Percentiles rank a stretch among this genome's conserved stretches.
These are phyloP conservation scores for Scheffersomyces illinoinensis DNA, from an alignment of 1,139 yeast species.

Conservation along the genomic window DNA sequence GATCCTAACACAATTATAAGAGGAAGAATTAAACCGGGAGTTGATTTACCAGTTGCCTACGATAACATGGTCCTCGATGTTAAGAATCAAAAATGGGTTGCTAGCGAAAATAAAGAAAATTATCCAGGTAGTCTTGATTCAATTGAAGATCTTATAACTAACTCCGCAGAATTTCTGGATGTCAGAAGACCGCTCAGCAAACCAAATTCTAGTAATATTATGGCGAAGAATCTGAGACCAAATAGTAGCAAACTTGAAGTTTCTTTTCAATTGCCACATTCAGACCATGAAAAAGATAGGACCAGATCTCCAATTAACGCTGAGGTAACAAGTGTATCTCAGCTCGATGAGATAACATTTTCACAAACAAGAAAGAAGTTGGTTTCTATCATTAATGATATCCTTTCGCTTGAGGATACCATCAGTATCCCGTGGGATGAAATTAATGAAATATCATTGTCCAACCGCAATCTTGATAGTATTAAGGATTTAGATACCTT, in stretches of 20 bases:
- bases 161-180: slow-evolving; percentile 14
- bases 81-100: slow-evolving; percentile 38
- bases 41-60: slow-evolving; percentile 36
- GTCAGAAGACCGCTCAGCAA: slow-evolving; percentile 3
- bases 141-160: slow-evolving; percentile 42
- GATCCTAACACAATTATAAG: slow-evolving; percentile 14
- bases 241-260: slow-evolving; percentile 34
- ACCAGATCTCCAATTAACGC: slow-evolving; percentile 22
- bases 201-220: slow-evolving; percentile 3
- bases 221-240: slow-evolving; percentile 7
- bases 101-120: slow-evolving; percentile 29
- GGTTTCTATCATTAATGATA: slow-evolving; percentile 50
- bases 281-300: slow-evolving; percentile 12
- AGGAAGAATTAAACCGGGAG: slow-evolving; percentile 37
- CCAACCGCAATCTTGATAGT: slow-evolving; percentile 32
- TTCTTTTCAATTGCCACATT: slow-evolving; percentile 42
- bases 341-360: slow-evolving; percentile 49
- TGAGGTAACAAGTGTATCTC: slow-evolving; percentile 45
- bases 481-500: slow-evolving; percentile 47
- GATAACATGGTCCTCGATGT: slow-evolving; percentile 43
- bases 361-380: slow-evolving; percentile 47
- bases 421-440: slow-evolving; percentile 43
- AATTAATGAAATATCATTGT: slow-evolving; percentile 37
- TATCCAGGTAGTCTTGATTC: slow-evolving; percentile 39
- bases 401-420: slow-evolving; percentile 27